These are phyloP conservation scores for Trapa bicornis DNA, from an alignment of 345 rosid species.

Conservation along the genomic window DNA sequence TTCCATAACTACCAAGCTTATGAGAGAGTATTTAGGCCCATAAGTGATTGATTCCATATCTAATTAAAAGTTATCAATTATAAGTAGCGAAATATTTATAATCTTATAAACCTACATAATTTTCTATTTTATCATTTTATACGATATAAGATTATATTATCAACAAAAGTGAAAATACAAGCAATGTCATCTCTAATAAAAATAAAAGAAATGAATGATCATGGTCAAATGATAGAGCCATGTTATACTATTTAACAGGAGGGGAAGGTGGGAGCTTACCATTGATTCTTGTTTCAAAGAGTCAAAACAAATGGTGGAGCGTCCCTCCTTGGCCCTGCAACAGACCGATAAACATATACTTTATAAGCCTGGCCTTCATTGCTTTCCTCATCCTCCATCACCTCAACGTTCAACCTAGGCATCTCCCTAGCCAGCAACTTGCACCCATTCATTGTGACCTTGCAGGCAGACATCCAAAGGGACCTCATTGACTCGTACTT, in stretches of 20 bases:
- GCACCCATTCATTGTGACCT: constrained; percentile 53
- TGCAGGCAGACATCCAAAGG: constrained; percentile 70
- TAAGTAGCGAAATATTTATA: too few relatives aligned
- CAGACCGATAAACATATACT: constrained; percentile 52
- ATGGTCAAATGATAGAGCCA: not conserved
- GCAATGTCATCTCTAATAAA: too few relatives aligned
- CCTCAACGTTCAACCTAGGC: constrained; percentile 68
- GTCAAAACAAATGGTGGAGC: constrained; percentile 55
- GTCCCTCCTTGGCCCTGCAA: constrained; percentile 61
- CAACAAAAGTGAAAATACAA: not conserved
- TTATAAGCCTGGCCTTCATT: constrained; percentile 38
- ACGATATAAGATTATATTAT: too few relatives aligned
- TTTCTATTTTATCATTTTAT: too few relatives aligned
- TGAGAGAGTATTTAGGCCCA: too few relatives aligned
- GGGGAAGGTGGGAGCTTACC: not conserved
- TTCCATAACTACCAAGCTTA: not conserved
- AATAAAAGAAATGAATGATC: not conserved
- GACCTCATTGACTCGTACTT: constrained; percentile 69
- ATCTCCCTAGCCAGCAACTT: constrained; percentile 38
- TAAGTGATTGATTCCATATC: too few relatives aligned
- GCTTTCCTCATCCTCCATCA: constrained; percentile 54
- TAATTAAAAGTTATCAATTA: too few relatives aligned
- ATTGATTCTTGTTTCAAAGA: constrained; percentile 17
- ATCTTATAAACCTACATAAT: too few relatives aligned
- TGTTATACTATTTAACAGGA: not conserved